Evolutionary conservation across 73 alveolate genomes (phyloP).

Genomic region (Tetrahymena thermophila): DNA sequence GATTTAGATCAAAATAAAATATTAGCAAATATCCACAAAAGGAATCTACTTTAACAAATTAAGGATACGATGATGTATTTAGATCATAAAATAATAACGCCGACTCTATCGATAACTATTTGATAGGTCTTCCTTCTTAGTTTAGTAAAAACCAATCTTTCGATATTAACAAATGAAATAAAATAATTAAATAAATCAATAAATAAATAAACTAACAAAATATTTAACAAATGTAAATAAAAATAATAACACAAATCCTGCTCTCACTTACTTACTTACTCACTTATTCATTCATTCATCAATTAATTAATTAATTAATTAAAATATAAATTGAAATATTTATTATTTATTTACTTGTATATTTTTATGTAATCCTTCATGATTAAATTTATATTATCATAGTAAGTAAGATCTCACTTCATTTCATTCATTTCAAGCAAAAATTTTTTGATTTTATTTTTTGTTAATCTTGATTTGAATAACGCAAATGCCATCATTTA

Average conservation of each 20-base stretch:
- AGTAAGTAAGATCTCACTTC: no score
- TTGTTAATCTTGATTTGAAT: no score
- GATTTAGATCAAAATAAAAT: neutral
- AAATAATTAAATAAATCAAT: neutral
- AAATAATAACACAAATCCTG: neutral
- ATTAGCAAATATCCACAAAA: neutral
- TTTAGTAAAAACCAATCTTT: neutral
- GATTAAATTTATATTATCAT: no score
- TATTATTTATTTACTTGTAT: neutral
- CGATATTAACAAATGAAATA: neutral
- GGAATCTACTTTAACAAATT: neutral
- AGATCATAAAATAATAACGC: neutral
- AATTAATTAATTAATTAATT: no score
- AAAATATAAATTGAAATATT: no score
- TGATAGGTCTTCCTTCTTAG: neutral
- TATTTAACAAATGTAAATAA: neutral
- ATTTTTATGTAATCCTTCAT: no score
- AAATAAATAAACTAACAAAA: neutral
- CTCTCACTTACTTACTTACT: neutral
- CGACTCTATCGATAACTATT: neutral
- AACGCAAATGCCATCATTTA: no score
- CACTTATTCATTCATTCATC: no score
- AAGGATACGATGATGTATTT: neutral
- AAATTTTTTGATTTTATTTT: no score
- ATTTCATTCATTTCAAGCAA: no score